phyloP scores from a whole-genome alignment of 305 asterid genomes.

The Solanum hybrid region DNA sequence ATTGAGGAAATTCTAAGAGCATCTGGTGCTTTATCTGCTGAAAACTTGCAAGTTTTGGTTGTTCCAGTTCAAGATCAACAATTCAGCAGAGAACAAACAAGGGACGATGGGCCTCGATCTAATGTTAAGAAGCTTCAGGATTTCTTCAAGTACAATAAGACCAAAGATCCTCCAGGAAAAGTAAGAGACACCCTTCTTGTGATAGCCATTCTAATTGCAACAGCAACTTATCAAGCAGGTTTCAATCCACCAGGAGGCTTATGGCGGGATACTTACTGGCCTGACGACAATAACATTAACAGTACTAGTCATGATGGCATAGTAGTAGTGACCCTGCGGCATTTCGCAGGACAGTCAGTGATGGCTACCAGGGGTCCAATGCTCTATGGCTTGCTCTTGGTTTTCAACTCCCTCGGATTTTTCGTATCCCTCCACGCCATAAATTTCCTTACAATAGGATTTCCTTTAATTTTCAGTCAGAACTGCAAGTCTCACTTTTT shows the following conservation, averaged over 20 bases:
- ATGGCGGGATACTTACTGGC: constrained; percentile 39
- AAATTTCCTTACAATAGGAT: not conserved
- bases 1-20: constrained; percentile 39
- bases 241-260: constrained; percentile 32
- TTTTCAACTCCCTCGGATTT: constrained; percentile 9
- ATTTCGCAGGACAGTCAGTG: not conserved
- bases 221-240: constrained; percentile 13
- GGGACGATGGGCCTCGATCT: not conserved
- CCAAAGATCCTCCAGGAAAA: constrained; percentile 19
- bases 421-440: not conserved
- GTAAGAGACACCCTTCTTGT: constrained; percentile 13
- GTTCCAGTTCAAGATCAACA: not conserved
- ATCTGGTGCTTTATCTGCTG: constrained; percentile 16
- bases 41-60: not conserved
- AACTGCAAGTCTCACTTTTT: constrained; percentile 1
- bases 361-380: constrained; percentile 16
- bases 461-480: not conserved
- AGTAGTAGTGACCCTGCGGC: not conserved
- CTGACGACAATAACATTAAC: not conserved
- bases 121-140: constrained; percentile 14
- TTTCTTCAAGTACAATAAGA: constrained; percentile 35
- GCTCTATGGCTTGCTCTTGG: constrained; percentile 15
- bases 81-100: not conserved
- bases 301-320: not conserved
- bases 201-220: constrained; percentile 10